Evolutionary conservation across 441 rosid species (phyloP), one percentile per base, ranked within the genome.

Genomic region (Populus hybrid): DNA sequence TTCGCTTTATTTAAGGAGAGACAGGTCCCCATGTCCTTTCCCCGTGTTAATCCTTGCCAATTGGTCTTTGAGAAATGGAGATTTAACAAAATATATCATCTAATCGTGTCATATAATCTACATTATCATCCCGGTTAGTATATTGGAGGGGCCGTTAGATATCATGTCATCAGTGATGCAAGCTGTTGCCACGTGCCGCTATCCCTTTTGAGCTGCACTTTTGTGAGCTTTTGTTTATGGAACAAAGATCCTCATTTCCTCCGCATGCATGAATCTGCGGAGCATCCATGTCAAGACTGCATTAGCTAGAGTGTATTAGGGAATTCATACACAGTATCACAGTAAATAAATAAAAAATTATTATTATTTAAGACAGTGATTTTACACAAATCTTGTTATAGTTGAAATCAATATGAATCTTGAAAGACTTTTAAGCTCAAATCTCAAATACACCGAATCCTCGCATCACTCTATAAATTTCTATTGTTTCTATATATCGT

Each of bases 31-130:
- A 26, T 26, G 28, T 61, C 70, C 12, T 28, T 68, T 71, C 70
- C 71, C 61, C 24, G 4, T 16, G 69, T 32, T 50, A 63, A 80
- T 76, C 53, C 38, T 64, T 40, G 34, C 61, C 61, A 32, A 10
- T 16, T 7, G 34, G 35, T 21, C 28, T 72, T 3, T 30, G 32
- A 63, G 40, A 78, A 76, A 28, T 34, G 71, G 57, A 76, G 18
- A 20, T 34, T 50, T 50, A 75, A 32, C 40, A 64, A 32, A 21
- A 50, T 20, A 30, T 40, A 35, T 16, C 34, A 74, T 69, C 64
- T 83, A 84, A 84, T 87, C 88, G 35, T 75, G 50, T 74, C 71
- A 63, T 20, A 69, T 77, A 40, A 34, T 74, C 16, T 65, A 84
- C 72, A 76, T 81, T 78, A 84, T 78, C 78, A 32, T 75, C 67